phyloP scores from a whole-genome alignment of 495 filamentous ascomycete genomes.

The Neurospora sp. region DNA sequence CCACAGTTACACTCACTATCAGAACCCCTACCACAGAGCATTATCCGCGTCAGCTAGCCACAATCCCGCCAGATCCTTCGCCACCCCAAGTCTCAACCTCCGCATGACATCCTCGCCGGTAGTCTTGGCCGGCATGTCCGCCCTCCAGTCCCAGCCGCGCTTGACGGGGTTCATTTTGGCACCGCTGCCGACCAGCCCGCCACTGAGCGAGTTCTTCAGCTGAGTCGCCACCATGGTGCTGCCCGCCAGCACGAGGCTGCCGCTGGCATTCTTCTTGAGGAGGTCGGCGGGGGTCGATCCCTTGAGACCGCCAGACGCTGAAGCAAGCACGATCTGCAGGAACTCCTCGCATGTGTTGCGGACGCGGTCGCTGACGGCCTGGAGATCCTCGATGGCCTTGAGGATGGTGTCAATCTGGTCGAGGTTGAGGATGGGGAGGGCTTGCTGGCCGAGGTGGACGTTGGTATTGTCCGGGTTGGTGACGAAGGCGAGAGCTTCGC shows the following conservation, averaged over 20 bases:
- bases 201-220: slow-evolving; percentile 40
- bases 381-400: slow-evolving; percentile 71
- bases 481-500: slow-evolving; percentile 71
- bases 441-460: slow-evolving; percentile 12
- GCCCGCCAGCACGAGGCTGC: slow-evolving; percentile 54
- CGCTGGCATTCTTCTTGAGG: slow-evolving; percentile 54
- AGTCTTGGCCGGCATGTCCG: slow-evolving; percentile 43
- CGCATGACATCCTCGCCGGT: slow-evolving; percentile 58
- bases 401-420: slow-evolving; percentile 66
- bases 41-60: slow-evolving; percentile 50
- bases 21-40: slow-evolving; percentile 12
- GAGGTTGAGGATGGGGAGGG: slow-evolving; percentile 38
- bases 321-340: slow-evolving; percentile 45
- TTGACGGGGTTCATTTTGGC: slow-evolving; percentile 34
- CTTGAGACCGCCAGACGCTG: slow-evolving; percentile 30
- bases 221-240: slow-evolving; percentile 62
- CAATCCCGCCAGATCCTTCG: slow-evolving; percentile 53
- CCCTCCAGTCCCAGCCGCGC: slow-evolving; percentile 83
- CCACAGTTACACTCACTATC: neutral
- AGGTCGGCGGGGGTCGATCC: slow-evolving; percentile 49
- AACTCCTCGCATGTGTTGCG: slow-evolving; percentile 61
- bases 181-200: slow-evolving; percentile 3
- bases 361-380: slow-evolving; percentile 62
- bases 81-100: slow-evolving; percentile 63
- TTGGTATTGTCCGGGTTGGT: slow-evolving; percentile 37